Evolutionary conservation across 257 asterid species (phyloP).

Genomic region (Pogostemon cablin): DNA sequence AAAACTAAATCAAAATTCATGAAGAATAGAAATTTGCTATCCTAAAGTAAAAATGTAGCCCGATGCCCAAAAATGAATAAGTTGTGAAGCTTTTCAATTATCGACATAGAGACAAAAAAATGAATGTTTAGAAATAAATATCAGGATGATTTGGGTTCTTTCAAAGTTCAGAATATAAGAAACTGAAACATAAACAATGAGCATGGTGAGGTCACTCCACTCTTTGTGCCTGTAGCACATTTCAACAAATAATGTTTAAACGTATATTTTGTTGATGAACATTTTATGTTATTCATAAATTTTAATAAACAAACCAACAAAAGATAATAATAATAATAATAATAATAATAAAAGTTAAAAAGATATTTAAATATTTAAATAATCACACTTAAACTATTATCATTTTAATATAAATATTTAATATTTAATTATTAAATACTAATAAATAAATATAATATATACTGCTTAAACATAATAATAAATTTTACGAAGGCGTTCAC

Average conservation of each 20-base stretch:
- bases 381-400: too few relatives aligned
- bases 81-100: constrained; percentile 7
- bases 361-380: too few relatives aligned
- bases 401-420: too few relatives aligned
- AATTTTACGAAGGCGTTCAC: too few relatives aligned
- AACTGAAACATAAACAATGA: not conserved
- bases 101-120: constrained; percentile 10
- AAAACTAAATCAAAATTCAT: not conserved
- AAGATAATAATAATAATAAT: too few relatives aligned
- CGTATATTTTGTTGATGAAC: too few relatives aligned
- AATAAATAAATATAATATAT: too few relatives aligned
- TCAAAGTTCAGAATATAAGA: constrained; percentile 10
- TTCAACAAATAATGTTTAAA: not conserved
- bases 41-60: not conserved
- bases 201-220: not conserved
- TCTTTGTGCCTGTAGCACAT: constrained; percentile 1
- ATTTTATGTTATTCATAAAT: too few relatives aligned
- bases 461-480: too few relatives aligned
- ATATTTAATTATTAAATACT: too few relatives aligned
- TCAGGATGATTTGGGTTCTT: constrained; percentile 5
- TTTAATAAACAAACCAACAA: too few relatives aligned
- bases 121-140: constrained; percentile 9
- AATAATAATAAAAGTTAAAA: too few relatives aligned
- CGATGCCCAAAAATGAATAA: not conserved
- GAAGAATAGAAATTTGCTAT: not conserved